Evolutionary conservation across 2,329 filamentous ascomycete genomes (phyloP), one percentile per base, ranked within the genome.

Genomic region (Fusarium camptoceras): DNA sequence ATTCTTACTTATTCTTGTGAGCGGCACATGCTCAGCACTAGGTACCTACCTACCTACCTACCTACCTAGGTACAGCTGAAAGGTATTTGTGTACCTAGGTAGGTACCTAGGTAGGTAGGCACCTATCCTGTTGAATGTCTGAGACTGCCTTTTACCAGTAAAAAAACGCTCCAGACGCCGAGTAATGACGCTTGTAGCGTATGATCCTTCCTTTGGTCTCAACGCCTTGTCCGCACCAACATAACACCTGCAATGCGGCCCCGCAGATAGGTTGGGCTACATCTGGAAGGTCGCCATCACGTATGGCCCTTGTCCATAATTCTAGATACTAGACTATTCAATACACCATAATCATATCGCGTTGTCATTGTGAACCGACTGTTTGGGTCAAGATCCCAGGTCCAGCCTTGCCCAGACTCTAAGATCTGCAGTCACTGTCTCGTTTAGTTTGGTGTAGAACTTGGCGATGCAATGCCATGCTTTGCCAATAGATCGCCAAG

Each of bases 271-370:
- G 47, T 63, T 74, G 60, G 46, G 48, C 72, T 72, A 42, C 27
- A 69, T 75, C 51, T 27, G 72, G 72, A 75, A 74, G 73, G 71
- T 75, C 64, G 51, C 48, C 47, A 48, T 72, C 31, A 63, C 51
- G 20, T n/a, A 49, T 37, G 34, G 34, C 34, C 43, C 54, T 60
- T 59, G 50, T 56, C 30, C 34, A 16, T 64, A 16, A 7, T 12
- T 37, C 18, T 37, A 10, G 34, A 37, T 37, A n/a, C 34, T 34
- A 34, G 31, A 9, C 18, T 15, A 18, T 34, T 34, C 31, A 18
- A n/a, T 37, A 37, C 31, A 37, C 31, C 9, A 37, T 37, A 37
- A 37, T 18, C 42, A 48, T 28, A 25, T 37, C 20, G 55, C 63
- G 22, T 39, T 66, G 37, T 66, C 43, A 62, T 48, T n/a, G n/a